phyloP scores from a whole-genome alignment of 2,329 filamentous ascomycete species.

The Coleophoma eucalyptorum region DNA sequence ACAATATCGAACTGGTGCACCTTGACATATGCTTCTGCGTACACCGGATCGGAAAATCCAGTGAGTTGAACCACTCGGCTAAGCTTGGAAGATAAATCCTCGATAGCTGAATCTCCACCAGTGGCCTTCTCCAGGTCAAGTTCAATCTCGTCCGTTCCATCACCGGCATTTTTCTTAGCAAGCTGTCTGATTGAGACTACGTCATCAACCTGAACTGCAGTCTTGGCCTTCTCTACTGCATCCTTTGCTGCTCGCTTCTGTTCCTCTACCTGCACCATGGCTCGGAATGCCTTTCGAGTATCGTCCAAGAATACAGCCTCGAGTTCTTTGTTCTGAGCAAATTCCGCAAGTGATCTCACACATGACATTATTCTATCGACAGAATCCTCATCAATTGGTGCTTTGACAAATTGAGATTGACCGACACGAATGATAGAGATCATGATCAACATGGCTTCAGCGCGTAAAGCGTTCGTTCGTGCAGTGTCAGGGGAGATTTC shows the following conservation, averaged over 20 bases:
- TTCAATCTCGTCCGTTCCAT: slow-evolving; percentile 82
- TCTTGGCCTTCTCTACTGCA: slow-evolving; percentile 88
- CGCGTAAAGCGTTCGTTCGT: slow-evolving; percentile 88
- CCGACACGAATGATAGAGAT: slow-evolving; percentile 97
- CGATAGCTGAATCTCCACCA: slow-evolving; percentile 77
- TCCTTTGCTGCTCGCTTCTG: slow-evolving; percentile 97
- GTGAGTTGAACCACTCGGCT: slow-evolving; percentile 96
- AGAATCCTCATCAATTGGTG: slow-evolving; percentile 95
- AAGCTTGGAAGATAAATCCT: slow-evolving; percentile 89
- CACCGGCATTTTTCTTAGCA: slow-evolving; percentile 81
- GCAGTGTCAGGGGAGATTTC: slow-evolving; percentile 84
- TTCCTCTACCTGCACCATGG: slow-evolving; percentile 96
- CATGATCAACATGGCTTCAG: slow-evolving; percentile 99
- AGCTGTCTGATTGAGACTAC: slow-evolving; percentile 90
- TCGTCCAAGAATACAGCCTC: slow-evolving; percentile 93
- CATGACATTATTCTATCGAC: slow-evolving; percentile 99
- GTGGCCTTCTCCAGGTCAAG: slow-evolving; percentile 91
- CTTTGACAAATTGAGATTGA: slow-evolving; percentile 98
- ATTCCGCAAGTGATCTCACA: slow-evolving; percentile 87
- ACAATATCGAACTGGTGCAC: slow-evolving; percentile 99
- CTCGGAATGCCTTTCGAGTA: slow-evolving; percentile 90
- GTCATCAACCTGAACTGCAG: slow-evolving; percentile 92
- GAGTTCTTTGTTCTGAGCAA: slow-evolving; percentile 82
- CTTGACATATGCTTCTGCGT: slow-evolving; percentile 98
- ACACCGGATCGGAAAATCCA: slow-evolving; percentile 96